Conservation (phyloP, 116 monocot genomes). For the Papilionanthe hybrid region DNA sequence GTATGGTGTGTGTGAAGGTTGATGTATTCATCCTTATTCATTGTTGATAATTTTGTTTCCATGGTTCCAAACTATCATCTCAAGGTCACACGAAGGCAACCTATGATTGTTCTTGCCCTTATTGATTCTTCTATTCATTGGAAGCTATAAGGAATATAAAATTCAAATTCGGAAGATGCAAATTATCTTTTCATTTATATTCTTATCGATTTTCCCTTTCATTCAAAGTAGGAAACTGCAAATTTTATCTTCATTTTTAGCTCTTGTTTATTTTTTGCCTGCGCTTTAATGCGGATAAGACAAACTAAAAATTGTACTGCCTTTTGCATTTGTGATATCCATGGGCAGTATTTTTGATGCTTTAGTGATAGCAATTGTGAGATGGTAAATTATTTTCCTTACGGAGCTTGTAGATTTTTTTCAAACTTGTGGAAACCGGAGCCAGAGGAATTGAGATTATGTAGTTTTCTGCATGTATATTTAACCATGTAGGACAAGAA, state of each 20-base stretch:
- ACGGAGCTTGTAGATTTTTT: not conserved
- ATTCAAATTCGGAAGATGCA: not conserved
- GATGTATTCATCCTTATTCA: not conserved
- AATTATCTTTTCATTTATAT: not conserved
- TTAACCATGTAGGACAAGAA: not conserved
- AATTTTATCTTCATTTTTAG: not conserved
- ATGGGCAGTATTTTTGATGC: not conserved
- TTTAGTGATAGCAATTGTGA: not conserved
- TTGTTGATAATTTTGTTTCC: not conserved
- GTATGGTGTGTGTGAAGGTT: not conserved
- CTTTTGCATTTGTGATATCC: not conserved
- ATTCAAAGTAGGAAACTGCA: not conserved
- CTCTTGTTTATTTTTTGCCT: not conserved
- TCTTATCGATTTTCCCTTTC: not conserved
- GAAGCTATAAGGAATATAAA: not conserved
- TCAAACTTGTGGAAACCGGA: not conserved
- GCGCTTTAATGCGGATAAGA: not conserved
- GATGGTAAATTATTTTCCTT: not conserved
- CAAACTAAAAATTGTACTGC: not conserved
- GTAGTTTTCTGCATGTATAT: not conserved
- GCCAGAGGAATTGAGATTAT: not conserved
- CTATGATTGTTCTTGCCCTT: not conserved
- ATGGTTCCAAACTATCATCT: not conserved
- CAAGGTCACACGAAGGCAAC: not conserved
- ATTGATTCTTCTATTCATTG: not conserved